phyloP scores from a whole-genome alignment of 805 yeast species.

The Monosporozyma servazzii region DNA sequence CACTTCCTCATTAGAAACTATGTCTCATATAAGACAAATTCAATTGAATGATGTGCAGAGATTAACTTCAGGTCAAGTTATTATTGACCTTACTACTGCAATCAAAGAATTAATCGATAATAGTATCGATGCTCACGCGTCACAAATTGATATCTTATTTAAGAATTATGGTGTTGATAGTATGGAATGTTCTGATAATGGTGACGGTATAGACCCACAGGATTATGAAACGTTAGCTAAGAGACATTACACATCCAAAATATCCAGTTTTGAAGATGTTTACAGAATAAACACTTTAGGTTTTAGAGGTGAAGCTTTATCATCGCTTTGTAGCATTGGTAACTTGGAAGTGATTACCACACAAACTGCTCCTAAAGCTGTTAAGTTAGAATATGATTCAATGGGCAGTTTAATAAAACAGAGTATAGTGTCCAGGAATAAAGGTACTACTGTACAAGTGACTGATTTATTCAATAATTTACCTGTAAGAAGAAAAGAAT shows the following conservation, averaged over 20 bases:
- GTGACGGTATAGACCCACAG: conserved; percentile 46
- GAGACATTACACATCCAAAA: conserved; percentile 62
- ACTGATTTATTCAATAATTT: conserved; percentile 52
- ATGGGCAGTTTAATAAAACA: conserved; percentile 43
- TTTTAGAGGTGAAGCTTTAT: conserved; percentile 75
- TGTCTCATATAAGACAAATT: conserved; percentile 27
- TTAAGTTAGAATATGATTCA: conserved; percentile 42
- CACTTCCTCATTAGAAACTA: not conserved
- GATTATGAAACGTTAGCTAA: conserved; percentile 49
- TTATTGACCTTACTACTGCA: conserved; percentile 65
- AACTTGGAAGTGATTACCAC: conserved; percentile 44
- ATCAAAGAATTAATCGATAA: conserved; percentile 85
- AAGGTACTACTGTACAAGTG: conserved; percentile 62
- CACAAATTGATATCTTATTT: conserved; percentile 57
- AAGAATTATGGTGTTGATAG: conserved; percentile 64
- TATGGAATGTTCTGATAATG: conserved; percentile 61
- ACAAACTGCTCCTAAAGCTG: conserved; percentile 48
- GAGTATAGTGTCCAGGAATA: conserved; percentile 40
- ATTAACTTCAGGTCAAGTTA: conserved; percentile 90
- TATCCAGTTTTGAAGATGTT: conserved; percentile 47
- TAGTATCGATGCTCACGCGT: conserved; percentile 69
- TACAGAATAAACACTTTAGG: conserved; percentile 48
- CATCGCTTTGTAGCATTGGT: conserved; percentile 54
- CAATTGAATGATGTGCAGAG: conserved; percentile 50
- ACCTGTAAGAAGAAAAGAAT: conserved; percentile 77